Evolutionary conservation across 2,329 filamentous ascomycete species (phyloP).

Genomic region (Alternaria dauci): DNA sequence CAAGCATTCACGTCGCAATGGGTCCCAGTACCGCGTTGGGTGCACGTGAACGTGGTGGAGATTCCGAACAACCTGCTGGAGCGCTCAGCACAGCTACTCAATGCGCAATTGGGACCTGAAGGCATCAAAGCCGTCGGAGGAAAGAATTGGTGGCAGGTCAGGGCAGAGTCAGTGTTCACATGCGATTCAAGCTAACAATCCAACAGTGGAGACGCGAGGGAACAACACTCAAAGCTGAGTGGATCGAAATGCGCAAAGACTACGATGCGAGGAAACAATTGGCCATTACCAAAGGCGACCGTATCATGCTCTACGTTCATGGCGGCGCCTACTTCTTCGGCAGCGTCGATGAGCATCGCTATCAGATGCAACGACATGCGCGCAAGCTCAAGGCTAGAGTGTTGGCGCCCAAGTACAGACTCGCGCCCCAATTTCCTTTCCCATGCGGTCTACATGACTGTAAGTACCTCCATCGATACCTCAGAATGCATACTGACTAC

Average conservation of each 20-base stretch:
- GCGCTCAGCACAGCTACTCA: slow-evolving; percentile 70
- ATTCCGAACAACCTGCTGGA: slow-evolving; percentile 72
- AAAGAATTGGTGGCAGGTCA: slow-evolving; percentile 67
- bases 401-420: slow-evolving; percentile 83
- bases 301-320: slow-evolving; percentile 93
- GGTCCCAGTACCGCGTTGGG: slow-evolving; percentile 89
- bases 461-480: slow-evolving; percentile 10
- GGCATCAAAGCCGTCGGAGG: slow-evolving; percentile 84
- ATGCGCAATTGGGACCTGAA: slow-evolving; percentile 77
- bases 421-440: slow-evolving; percentile 94
- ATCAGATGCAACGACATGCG: slow-evolving; percentile 95
- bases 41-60: slow-evolving; percentile 74
- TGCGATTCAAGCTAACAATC: background rate
- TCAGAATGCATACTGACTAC: slow-evolving; percentile 8
- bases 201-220: slow-evolving; percentile 71
- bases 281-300: slow-evolving; percentile 65
- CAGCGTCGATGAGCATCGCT: slow-evolving; percentile 95
- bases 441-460: slow-evolving; percentile 93
- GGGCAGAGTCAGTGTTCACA: background rate
- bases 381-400: slow-evolving; percentile 91
- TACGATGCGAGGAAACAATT: slow-evolving; percentile 74
- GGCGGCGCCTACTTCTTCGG: slow-evolving; percentile 97
- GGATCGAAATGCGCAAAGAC: slow-evolving; percentile 94
- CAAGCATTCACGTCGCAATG: slow-evolving; percentile 91
- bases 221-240: slow-evolving; percentile 78